phyloP scores from a whole-genome alignment of 106 monocot genomes.

The Triglochin maritima region DNA sequence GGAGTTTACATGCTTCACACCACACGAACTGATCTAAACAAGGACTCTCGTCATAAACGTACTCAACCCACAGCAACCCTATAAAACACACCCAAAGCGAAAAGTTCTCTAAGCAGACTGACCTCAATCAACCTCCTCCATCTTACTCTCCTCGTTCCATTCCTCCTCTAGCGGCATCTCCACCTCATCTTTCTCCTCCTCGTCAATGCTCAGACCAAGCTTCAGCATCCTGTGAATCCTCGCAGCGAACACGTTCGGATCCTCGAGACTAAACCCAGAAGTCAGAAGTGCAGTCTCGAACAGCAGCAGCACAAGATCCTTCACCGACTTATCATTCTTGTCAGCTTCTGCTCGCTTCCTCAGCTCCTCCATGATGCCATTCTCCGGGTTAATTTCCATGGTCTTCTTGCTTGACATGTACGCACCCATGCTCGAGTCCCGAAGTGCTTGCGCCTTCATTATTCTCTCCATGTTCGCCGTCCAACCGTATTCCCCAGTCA shows the following conservation, averaged over 20 bases:
- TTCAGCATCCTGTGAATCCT: background rate
- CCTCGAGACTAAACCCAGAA: background rate
- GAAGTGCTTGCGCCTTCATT: too few species aligned
- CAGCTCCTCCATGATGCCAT: too few species aligned
- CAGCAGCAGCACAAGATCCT: background rate
- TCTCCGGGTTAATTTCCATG: constrained; percentile 5
- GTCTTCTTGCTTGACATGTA: background rate
- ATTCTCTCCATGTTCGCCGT: background rate
- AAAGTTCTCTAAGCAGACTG: too few species aligned
- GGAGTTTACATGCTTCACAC: too few species aligned
- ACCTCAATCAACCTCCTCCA: background rate
- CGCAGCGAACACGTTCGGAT: background rate
- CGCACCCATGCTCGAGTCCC: background rate
- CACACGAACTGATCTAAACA: too few species aligned
- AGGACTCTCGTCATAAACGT: too few species aligned
- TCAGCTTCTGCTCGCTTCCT: too few species aligned
- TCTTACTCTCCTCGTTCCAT: background rate
- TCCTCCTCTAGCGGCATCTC: too few species aligned
- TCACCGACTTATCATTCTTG: background rate
- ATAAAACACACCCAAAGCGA: too few species aligned
- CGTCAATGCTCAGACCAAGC: background rate
- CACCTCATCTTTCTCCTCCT: background rate
- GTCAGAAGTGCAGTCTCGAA: constrained; percentile 2
- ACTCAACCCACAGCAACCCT: too few species aligned
- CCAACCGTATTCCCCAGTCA: background rate